Base-by-base conservation (phyloP, 306 rosid species). In the Begonia fuchsioides region DNA sequence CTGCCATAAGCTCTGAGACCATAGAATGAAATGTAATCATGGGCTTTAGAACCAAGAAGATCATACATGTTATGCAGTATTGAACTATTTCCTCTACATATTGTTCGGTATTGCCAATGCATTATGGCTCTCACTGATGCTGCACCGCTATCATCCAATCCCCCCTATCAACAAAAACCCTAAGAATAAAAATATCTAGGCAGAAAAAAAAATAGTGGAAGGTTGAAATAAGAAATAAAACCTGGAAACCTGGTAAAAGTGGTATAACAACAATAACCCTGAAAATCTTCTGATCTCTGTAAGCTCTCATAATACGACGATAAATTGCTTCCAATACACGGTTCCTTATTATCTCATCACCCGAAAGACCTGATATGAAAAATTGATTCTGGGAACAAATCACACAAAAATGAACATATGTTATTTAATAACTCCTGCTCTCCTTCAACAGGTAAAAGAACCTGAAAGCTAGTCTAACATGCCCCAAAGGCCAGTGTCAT, bases 81-180 rank as follows among this genome's bases (percentile, higher is more conserved):
- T 32, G 98, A 92, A 71, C 55, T 64, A 14, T 48, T 71, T 65
- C 98, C 96, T 69, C 98, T 76, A 60, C 85, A 85, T 69, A 92
- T 92, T 48, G 98, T 85, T 73, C 94, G 92, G 65, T 85, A 79
- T 69, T 92, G 98, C 87, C 96, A 92, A 55, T 92, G 96, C 94
- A 92, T 77, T 65, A 92, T 87, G 55, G 98, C 96, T 82, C 96
- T 92, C 56, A 92, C 94, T 39, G 98, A 82, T 65, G 98, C 98
- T 43, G 98, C 98, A 15, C 98, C 96, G 43, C 79, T 70, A 61
- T 92, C 98, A 75, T 92, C 98, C 65, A 92, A 56, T n/a, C 96
- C 98, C n/a, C 98, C 98, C 96, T 90, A 72, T 56, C 57, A 45
- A 58, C 56, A 49, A 4, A 26, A 3, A 44, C 64, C 54, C 47